phyloP scores from a whole-genome alignment of 257 asterid species.

The Solanum tarapatanum region DNA sequence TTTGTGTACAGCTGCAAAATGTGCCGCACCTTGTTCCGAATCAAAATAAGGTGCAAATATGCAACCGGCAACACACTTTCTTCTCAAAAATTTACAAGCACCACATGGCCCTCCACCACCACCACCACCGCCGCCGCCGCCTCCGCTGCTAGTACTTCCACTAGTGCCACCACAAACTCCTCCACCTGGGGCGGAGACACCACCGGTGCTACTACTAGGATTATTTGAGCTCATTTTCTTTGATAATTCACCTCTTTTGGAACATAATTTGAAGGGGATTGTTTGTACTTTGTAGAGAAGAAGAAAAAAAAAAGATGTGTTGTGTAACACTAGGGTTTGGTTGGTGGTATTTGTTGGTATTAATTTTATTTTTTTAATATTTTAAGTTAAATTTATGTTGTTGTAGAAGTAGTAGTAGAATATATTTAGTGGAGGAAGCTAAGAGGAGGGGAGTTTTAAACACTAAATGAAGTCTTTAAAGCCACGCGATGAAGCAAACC shows the following conservation, averaged over 20 bases:
- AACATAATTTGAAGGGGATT: neutral
- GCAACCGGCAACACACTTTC: slow-evolving; percentile 85
- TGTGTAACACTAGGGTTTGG: slow-evolving; percentile 45
- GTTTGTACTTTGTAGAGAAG: neutral
- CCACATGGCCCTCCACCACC: slow-evolving; percentile 82
- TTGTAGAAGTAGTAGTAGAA: neutral
- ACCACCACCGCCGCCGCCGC: neutral
- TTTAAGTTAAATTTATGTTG: neutral
- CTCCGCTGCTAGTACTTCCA: slow-evolving; percentile 8
- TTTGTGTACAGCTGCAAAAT: slow-evolving; percentile 94
- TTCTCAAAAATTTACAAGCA: slow-evolving; percentile 93
- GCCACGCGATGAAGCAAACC: slow-evolving; percentile 98
- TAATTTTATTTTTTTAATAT: neutral
- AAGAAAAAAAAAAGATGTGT: neutral
- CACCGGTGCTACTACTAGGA: slow-evolving; percentile 19
- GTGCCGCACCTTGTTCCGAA: slow-evolving; percentile 94
- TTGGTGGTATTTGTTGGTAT: slow-evolving; percentile 26
- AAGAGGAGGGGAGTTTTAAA: slow-evolving; percentile 24
- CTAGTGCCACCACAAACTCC: slow-evolving; percentile 14
- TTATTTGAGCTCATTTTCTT: slow-evolving; percentile 7
- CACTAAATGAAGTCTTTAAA: slow-evolving; percentile 67
- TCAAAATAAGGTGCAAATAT: slow-evolving; percentile 91
- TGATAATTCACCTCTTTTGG: neutral
- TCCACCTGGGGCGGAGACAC: slow-evolving; percentile 6
- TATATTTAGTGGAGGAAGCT: neutral